Evolutionary conservation across 495 filamentous ascomycete genomes (phyloP).

Genomic region (Alectoria sarmentosa): DNA sequence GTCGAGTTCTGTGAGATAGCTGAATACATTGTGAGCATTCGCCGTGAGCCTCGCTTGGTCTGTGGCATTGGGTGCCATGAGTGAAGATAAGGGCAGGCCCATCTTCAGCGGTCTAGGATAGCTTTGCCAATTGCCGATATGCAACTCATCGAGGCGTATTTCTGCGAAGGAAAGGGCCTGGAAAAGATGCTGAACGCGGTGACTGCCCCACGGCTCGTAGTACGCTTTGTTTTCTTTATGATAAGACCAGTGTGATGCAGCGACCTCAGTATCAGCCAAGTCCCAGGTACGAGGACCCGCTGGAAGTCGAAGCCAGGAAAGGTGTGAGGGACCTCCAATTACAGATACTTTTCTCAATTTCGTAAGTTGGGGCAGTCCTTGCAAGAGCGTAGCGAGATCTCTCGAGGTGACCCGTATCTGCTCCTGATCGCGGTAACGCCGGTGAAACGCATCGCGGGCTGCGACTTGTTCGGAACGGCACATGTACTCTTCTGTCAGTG

Average conservation of each 20-base stretch:
- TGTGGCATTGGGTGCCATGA: not conserved
- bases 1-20: not conserved
- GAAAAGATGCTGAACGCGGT: not conserved
- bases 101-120: not conserved
- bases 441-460: not conserved
- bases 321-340: not conserved
- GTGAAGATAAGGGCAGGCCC: not conserved
- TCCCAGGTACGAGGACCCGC: not conserved
- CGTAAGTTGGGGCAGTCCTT: not conserved
- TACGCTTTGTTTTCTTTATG: not conserved
- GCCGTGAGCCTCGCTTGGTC: not conserved
- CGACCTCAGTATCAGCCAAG: not conserved
- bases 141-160: not conserved
- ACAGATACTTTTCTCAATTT: not conserved
- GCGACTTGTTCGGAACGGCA: not conserved
- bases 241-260: slow-evolving; percentile 4
- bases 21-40: not conserved
- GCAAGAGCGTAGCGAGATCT: not conserved
- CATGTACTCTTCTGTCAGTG: not conserved
- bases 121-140: not conserved
- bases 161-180: not conserved
- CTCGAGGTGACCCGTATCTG: not conserved
- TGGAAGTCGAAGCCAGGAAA: not conserved
- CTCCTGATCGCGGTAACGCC: not conserved
- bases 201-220: not conserved